Base-by-base conservation (phyloP, 2,329 filamentous ascomycete genomes). In the Ambrosiella xylebori region DNA sequence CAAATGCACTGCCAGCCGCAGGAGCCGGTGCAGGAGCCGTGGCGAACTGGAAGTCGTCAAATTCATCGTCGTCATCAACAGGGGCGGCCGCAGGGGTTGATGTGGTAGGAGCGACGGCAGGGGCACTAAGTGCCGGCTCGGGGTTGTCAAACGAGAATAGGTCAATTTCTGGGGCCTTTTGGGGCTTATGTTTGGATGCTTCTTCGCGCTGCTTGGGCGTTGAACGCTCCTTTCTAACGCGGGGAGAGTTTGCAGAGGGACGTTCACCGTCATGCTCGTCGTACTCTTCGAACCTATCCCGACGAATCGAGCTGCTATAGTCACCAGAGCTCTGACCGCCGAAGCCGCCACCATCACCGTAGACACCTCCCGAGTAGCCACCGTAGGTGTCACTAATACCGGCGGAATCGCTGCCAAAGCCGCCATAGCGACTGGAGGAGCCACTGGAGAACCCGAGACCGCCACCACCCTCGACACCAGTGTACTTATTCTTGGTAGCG, bases 1-100 rank as follows among this genome's bases (percentile, higher is more conserved):
- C 37, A 38, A 57, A 55, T 27, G 47, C 27, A 36, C 12, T 36
- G 5, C n/a, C 35, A 17, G 49, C 35, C 19, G 73, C 64, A 63
- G 76, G 70, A 15, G 74, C 68, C 9, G 75, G 67, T n/a, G 70
- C 70, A 12, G 74, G 66, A 35, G 80, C 73, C 2, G 85, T 74
- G 12, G 91, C 91, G 17, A 89, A 95, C 70, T 95, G 88, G 76
- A 97, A 97, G 67, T 98, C 93, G 67, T 97, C 93, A 66, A 97
- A 97, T 62, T 96, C 93, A 64, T 95, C 90, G 63, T 96, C 91
- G 62, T 87, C 84, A 56, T 80, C 82, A 56, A 68, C 58, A 17
- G 62, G 49, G 2, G 50, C 56, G 5, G 57, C 54, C 8, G 57
- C 39, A 11, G 56, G 19, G 27, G 56, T 15, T 9, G 54, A 17